Base-by-base conservation (phyloP, 345 rosid genomes). In the Gossypium arboreum region DNA sequence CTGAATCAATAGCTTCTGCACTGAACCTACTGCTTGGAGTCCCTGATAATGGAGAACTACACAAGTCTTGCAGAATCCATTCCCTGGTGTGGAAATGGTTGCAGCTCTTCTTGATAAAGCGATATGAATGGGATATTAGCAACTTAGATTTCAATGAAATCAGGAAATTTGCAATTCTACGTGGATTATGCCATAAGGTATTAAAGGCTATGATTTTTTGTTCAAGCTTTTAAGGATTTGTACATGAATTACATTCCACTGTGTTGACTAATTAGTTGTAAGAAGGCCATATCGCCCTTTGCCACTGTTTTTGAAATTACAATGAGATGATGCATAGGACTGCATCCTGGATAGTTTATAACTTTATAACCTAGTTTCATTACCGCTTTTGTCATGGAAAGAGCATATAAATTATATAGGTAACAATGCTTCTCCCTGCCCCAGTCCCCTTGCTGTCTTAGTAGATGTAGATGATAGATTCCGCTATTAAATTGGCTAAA, bases 181-280 rank as follows among this genome's bases (percentile, higher is more conserved):
- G 97, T 63, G 99, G 99, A 76, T 81, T 95, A 80, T 92, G 98
- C 84, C 98, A 95, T 71, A 95, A 95, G 99, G 99, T 94, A 85
- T 78, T 72, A 70, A 25, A 55, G 24, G 34, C 47, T 61, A 16
- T 20, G 34, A n/a, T 22, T 55, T 57, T 27, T 22, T 50, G 50
- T 64, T n/a, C 45, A 24, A 18, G 7, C 55, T 55, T 34, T 79
- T 51, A 34, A 17, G 29, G 73, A 24, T 76, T 71, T 72, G 17
- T 55, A 60, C 68, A 73, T 70, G 58, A 48, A 22, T 50, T 25
- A 60, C 12, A 63, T 72, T 72, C 15, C 54, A 18, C 24, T 24
- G 12, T 45, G 18, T 64, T 59, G 43, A 24, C 27, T 69, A 2
- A 25, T 9, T 66, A 47, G 41, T 68, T 47, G 12, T 24, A 22